Percentiles rank a stretch among this genome's conserved stretches.
Conservation (phyloP, 2,329 filamentous ascomycete species). For the Aspergillus ruber region DNA sequence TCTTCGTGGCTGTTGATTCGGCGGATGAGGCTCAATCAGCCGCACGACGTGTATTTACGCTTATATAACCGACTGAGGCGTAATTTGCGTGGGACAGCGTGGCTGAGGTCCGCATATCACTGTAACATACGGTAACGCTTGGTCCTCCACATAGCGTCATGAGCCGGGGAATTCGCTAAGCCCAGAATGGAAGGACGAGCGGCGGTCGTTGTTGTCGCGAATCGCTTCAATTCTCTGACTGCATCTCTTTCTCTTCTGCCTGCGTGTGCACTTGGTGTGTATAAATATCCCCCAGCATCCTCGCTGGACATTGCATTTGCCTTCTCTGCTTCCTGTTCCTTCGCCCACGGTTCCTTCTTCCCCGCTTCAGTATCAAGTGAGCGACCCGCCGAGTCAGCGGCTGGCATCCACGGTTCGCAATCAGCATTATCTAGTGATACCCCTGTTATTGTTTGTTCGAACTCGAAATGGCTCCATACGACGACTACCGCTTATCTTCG, state of each 20-base stretch:
- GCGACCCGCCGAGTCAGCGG: slow-evolving; percentile 29
- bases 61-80: background rate
- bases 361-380: slow-evolving; percentile 12
- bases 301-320: background rate
- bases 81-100: background rate
- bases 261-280: background rate
- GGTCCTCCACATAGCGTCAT: slow-evolving; percentile 1
- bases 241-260: background rate
- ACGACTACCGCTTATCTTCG: slow-evolving; percentile 31
- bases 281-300: background rate
- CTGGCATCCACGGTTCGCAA: slow-evolving; percentile 29
- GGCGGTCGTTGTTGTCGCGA: background rate
- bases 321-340: background rate
- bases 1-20: too few species aligned
- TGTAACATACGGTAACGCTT: slow-evolving; percentile 2
- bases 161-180: background rate
- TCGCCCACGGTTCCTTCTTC: slow-evolving; percentile 14
- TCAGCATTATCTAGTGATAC: background rate
- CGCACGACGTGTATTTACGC: too few species aligned
- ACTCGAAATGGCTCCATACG: slow-evolving; percentile 30
- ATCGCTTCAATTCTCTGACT: background rate
- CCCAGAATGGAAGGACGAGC: background rate
- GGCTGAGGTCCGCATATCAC: background rate
- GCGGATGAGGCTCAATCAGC: too few species aligned
- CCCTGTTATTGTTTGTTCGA: background rate